phyloP scores from a whole-genome alignment of 345 rosid genomes.

The Eutrema japonicum region DNA sequence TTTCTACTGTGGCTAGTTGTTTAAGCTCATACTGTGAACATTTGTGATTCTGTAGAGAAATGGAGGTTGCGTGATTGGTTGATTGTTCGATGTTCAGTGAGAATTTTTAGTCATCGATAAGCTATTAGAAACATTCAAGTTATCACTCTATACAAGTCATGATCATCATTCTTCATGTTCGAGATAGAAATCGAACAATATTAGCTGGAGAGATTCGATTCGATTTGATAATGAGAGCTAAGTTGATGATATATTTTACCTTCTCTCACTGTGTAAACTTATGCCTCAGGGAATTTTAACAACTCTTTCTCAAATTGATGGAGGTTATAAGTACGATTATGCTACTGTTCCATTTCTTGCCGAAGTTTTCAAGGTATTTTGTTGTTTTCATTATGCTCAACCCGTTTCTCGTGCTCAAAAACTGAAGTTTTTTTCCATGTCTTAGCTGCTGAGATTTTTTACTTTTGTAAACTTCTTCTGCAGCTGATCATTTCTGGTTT shows the following conservation, averaged over 20 bases:
- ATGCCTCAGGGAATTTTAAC: constrained; percentile 79
- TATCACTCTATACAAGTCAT: not conserved
- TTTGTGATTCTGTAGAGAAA: not conserved
- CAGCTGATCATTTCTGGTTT: constrained; percentile 84
- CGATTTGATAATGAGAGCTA: not conserved
- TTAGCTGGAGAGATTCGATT: not conserved
- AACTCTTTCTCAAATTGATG: constrained; percentile 85
- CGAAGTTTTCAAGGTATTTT: constrained; percentile 79
- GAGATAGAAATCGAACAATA: not conserved
- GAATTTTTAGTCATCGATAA: not conserved
- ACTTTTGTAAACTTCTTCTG: not conserved
- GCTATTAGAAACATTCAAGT: not conserved
- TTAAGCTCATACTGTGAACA: not conserved
- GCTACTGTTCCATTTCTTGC: constrained; percentile 98
- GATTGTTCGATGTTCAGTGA: not conserved
- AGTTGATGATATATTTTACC: not conserved
- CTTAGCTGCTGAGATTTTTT: not conserved
- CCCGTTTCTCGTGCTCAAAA: not conserved
- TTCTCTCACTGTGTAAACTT: not conserved
- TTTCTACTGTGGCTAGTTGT: not conserved
- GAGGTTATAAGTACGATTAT: constrained; percentile 82
- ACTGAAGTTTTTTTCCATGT: not conserved
- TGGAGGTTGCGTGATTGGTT: not conserved
- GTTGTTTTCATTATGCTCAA: not conserved
- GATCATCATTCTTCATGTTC: constrained; percentile 2